Percentiles rank a stretch among this genome's conserved stretches.
These are phyloP conservation scores for Rubia peregrina DNA, from an alignment of 305 asterid genomes.

Conservation along the genomic window DNA sequence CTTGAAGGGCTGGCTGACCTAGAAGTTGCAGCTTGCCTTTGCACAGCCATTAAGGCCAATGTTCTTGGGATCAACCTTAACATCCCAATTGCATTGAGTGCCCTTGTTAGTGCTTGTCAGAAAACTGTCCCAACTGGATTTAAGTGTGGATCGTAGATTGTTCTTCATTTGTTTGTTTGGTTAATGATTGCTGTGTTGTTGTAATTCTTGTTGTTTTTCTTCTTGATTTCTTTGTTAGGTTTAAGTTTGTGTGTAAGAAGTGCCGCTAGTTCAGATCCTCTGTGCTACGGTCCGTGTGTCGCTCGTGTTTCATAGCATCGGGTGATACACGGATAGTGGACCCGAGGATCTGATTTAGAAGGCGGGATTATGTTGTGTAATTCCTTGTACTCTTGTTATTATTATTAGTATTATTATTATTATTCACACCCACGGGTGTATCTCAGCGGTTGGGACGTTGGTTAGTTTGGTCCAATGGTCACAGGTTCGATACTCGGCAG, in stretches of 20 bases:
- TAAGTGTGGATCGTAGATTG: slow-evolving; percentile 34
- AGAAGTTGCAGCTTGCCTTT: slow-evolving; percentile 81
- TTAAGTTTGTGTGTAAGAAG: background rate
- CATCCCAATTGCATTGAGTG: slow-evolving; percentile 62
- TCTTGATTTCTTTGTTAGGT: background rate
- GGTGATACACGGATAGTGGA: background rate
- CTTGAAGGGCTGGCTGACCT: slow-evolving; percentile 62
- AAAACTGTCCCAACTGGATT: slow-evolving; percentile 60
- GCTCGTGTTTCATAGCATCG: background rate
- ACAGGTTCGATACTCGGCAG: too few species aligned
- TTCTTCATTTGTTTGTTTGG: background rate
- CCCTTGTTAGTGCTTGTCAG: slow-evolving; percentile 46
- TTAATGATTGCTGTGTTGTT: background rate
- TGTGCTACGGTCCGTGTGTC: background rate
- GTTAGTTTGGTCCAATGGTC: too few species aligned
- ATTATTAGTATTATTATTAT: background rate
- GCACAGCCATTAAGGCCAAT: slow-evolving; percentile 74
- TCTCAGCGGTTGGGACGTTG: too few species aligned
- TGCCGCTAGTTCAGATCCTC: background rate
- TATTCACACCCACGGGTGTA: too few species aligned
- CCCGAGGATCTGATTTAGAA: background rate
- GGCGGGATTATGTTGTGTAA: background rate
- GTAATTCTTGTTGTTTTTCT: background rate
- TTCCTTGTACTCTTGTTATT: background rate
- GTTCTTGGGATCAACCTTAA: slow-evolving; percentile 70